Evolutionary conservation across 257 asterid species (phyloP).

Genomic region (Solanum paucissectum): DNA sequence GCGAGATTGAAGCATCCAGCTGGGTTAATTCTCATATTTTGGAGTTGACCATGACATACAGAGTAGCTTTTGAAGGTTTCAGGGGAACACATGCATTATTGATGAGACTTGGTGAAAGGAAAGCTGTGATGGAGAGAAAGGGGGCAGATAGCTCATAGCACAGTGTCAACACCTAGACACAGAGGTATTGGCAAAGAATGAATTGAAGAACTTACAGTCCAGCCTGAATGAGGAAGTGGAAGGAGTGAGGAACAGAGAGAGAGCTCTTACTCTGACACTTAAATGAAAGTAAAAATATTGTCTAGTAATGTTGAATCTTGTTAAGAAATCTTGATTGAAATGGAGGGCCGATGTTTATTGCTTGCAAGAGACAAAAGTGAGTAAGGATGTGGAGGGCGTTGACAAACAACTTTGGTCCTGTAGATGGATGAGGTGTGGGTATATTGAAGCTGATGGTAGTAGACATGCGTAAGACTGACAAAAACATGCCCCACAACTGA

Average conservation of each 20-base stretch:
- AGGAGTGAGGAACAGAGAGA: not conserved
- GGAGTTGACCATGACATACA: not conserved
- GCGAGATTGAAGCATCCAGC: not conserved
- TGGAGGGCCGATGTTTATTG: not conserved
- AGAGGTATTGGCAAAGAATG: not conserved
- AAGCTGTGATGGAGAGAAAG: not conserved
- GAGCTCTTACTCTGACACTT: not conserved
- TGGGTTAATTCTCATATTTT: not conserved
- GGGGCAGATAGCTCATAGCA: not conserved
- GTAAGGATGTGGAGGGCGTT: not conserved
- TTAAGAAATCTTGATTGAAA: not conserved
- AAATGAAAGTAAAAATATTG: not conserved
- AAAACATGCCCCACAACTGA: not conserved
- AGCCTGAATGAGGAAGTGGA: not conserved
- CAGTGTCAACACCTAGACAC: not conserved
- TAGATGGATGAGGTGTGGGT: not conserved
- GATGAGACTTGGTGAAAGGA: not conserved
- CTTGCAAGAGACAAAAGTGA: not conserved
- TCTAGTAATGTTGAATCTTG: not conserved
- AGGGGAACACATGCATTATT: not conserved
- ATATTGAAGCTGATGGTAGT: not conserved
- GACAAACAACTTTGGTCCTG: not conserved
- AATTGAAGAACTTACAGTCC: not conserved
- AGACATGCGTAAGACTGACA: not conserved
- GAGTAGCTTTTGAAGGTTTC: not conserved